Conservation (phyloP, 2,329 filamentous ascomycete species). For the Lecanicillium sp. region DNA sequence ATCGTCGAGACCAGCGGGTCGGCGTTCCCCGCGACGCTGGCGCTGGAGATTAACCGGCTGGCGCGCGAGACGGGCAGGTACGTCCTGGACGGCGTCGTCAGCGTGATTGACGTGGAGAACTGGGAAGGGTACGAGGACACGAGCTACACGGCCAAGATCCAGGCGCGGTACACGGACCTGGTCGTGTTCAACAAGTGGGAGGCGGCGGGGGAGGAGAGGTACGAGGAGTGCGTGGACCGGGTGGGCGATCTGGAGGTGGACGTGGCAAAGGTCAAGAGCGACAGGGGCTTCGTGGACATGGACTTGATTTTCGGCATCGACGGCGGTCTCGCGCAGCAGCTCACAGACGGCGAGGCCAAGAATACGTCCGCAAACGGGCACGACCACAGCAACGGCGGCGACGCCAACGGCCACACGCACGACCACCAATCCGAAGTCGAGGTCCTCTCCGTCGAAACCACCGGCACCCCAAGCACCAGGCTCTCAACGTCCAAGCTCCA, state of each 20-base stretch:
- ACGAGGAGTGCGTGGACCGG: conserved; percentile 73
- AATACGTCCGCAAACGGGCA: conserved; percentile 23
- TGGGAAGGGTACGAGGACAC: conserved; percentile 91
- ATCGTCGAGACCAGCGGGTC: conserved; percentile 89
- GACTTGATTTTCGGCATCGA: conserved; percentile 85
- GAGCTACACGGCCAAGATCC: conserved; percentile 79
- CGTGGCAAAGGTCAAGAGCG: conserved; percentile 77
- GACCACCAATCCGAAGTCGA: conserved; percentile 81
- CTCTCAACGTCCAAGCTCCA: conserved; percentile 58
- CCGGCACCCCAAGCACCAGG: conserved; percentile 24
- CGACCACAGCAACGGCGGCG: conserved; percentile 17
- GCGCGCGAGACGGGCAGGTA: conserved; percentile 63
- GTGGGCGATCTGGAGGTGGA: conserved; percentile 77
- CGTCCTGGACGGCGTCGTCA: conserved; percentile 78
- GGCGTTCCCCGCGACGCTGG: conserved; percentile 82
- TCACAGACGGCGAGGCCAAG: conserved; percentile 37
- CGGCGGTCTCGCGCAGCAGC: conserved; percentile 60
- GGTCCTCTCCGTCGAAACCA: conserved; percentile 69
- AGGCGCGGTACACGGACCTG: conserved; percentile 84
- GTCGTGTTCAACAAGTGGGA: conserved; percentile 96
- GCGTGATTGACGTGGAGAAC: conserved; percentile 90
- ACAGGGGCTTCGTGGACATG: conserved; percentile 70
- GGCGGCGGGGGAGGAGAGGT: conserved; percentile 60
- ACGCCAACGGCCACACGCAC: conserved; percentile 36
- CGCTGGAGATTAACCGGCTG: conserved; percentile 82